phyloP scores from a whole-genome alignment of 1,139 yeast species.

The Debaryomyces udenii region DNA sequence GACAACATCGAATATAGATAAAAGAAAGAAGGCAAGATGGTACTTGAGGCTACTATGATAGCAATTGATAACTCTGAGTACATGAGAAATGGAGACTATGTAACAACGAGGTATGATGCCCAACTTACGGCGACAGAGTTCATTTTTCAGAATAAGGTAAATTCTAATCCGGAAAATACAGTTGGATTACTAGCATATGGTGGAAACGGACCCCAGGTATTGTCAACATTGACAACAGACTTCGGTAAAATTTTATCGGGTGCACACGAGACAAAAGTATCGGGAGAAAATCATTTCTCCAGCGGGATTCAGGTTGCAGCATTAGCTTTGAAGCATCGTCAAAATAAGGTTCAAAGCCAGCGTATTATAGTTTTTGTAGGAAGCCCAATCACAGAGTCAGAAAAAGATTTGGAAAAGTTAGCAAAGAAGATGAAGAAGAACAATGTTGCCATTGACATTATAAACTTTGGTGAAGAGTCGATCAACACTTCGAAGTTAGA shows the following conservation, averaged over 20 bases:
- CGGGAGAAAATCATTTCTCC: conserved; percentile 68
- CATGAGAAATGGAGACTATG: conserved; percentile 93
- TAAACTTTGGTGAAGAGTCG: conserved; percentile 90
- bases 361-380: conserved; percentile 91
- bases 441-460: conserved; percentile 84
- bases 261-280: conserved; percentile 76
- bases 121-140: conserved; percentile 91
- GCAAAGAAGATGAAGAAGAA: conserved; percentile 95
- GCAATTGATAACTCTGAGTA: conserved; percentile 95
- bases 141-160: conserved; percentile 82
- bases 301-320: conserved; percentile 97
- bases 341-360: conserved; percentile 89
- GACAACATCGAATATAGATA: background rate
- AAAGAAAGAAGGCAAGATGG: conserved; percentile 52
- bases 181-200: conserved; percentile 91
- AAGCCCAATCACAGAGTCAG: conserved; percentile 74
- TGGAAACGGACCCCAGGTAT: conserved; percentile 81
- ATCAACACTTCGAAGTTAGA: conserved; percentile 79
- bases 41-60: conserved; percentile 93
- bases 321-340: conserved; percentile 93
- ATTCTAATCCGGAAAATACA: conserved; percentile 90
- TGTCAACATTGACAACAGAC: conserved; percentile 85
- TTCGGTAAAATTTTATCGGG: conserved; percentile 89
- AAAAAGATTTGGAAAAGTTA: conserved; percentile 74
- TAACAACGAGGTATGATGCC: conserved; percentile 88